phyloP scores from a whole-genome alignment of 352 stramenopile species.

The Phytophthora fragariaefolia region DNA sequence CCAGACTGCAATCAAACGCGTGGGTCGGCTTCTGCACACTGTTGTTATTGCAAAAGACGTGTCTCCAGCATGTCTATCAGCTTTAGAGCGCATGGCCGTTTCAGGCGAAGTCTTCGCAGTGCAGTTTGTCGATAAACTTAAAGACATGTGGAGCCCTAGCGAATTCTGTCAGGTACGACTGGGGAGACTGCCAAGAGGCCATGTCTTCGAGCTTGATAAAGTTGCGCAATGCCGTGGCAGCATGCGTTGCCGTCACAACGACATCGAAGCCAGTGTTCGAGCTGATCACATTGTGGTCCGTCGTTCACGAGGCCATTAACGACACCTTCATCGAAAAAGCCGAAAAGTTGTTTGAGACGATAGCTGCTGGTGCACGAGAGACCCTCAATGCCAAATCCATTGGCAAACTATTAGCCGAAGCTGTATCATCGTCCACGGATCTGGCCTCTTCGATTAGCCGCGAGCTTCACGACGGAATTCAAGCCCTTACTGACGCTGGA shows the following conservation, averaged over 20 bases:
- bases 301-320: slow-evolving; percentile 28
- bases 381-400: slow-evolving; percentile 17
- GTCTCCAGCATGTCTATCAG: not conserved
- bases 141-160: not conserved
- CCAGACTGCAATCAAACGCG: not conserved
- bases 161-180: not conserved
- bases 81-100: not conserved
- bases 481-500: slow-evolving; percentile 30
- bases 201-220: not conserved
- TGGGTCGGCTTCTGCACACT: not conserved
- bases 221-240: slow-evolving; percentile 10
- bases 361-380: not conserved
- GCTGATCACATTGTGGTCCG: slow-evolving; percentile 33
- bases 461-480: slow-evolving; percentile 35
- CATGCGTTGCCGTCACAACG: slow-evolving; percentile 6
- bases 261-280: slow-evolving; percentile 24
- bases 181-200: not conserved
- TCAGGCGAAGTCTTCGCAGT: not conserved
- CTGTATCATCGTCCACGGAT: slow-evolving; percentile 24
- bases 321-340: slow-evolving; percentile 15
- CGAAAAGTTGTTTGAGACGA: not conserved
- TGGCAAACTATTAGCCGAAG: slow-evolving; percentile 23
- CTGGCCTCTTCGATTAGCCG: slow-evolving; percentile 28
- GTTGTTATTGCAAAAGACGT: not conserved
- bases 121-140: slow-evolving; percentile 5